Conservation (phyloP, 2,329 filamentous ascomycete species). For the Bipolaris oryzae region DNA sequence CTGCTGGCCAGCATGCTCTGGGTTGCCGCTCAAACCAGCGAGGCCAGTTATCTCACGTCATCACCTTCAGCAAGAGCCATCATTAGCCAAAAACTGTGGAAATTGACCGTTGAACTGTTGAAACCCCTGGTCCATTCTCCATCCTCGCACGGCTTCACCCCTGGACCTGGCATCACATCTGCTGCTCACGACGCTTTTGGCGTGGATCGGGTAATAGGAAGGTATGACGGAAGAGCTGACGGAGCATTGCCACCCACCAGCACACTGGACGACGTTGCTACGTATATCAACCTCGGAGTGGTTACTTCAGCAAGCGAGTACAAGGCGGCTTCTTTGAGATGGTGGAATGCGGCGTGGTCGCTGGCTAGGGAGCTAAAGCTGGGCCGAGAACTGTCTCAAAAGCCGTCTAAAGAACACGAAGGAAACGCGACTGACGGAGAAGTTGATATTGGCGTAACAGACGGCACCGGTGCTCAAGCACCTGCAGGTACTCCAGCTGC, state of each 20-base stretch:
- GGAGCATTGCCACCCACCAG: constrained; percentile 63
- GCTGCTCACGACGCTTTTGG: constrained; percentile 80
- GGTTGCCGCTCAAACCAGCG: constrained; percentile 90
- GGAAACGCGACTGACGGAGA: constrained; percentile 44
- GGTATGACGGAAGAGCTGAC: constrained; percentile 53
- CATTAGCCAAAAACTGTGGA: constrained; percentile 85
- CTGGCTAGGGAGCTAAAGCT: constrained; percentile 85
- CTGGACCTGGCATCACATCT: constrained; percentile 68
- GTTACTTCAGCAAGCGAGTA: constrained; percentile 92
- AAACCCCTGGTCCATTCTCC: constrained; percentile 86
- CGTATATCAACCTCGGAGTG: constrained; percentile 87
- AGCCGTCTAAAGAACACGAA: constrained; percentile 49
- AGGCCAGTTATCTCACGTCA: constrained; percentile 81
- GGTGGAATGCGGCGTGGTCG: constrained; percentile 95
- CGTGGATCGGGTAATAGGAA: constrained; percentile 65
- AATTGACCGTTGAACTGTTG: constrained; percentile 81
- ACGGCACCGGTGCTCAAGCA: constrained; percentile 35
- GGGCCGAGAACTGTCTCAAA: constrained; percentile 78
- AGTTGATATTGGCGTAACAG: constrained; percentile 43
- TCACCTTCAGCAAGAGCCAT: constrained; percentile 80
- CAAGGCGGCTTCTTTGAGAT: constrained; percentile 78
- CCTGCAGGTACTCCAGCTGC: constrained; percentile 40
- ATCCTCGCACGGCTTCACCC: constrained; percentile 58
- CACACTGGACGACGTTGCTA: constrained; percentile 84
- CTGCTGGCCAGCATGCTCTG: constrained; percentile 93